Evolutionary conservation across 352 stramenopile genomes (phyloP), one percentile per base, ranked within the genome.

Genomic region (Phytophthora cactorum): DNA sequence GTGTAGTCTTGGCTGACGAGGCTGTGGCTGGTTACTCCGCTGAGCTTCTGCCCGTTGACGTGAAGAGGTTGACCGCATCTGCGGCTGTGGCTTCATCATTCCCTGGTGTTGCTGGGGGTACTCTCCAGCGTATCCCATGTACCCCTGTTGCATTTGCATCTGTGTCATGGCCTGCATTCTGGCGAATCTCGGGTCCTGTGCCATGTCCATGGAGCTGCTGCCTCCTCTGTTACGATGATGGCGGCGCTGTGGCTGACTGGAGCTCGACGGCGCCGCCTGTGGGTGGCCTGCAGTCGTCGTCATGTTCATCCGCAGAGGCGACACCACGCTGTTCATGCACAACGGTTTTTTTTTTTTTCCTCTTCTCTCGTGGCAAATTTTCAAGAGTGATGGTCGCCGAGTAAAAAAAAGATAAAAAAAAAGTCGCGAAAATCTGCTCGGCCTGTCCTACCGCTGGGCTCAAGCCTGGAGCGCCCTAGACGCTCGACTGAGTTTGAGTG

Each of bases 271-370:
- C 1, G 55, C 8, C 25, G 68, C 41, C 52, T 72, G 63, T n/a
- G 43, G 17, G 28, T 70, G 60, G 15, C 52, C 41, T 7, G 66
- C 41, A 15, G 69, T 70, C 44, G 68, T 66, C 39, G 66, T 78
- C 70, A 75, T 74, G 41, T 74, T 77, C 68, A 79, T 77, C 27
- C 69, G 69, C 53, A 81, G 52, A 39, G 73, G 69, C 41, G 73
- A 75, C 66, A 53, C 69, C 52, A 81, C 73, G 47, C 73, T 70
- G 49, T 81, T 76, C 66, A 81, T 73, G 34, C 52, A 51, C 43
- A 50, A 36, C 15, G 1, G 38, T 41, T 7, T 47, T 59, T 57
- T 49, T 57, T 50, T 22, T 22, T 22, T 0, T 22, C 38, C 31
- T 53, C n/a, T 53, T 57, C 49, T 55, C 36, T 52, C 50, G 31